Conservation (phyloP, 352 stramenopile genomes). For the Globisporangium uncinulatum region DNA sequence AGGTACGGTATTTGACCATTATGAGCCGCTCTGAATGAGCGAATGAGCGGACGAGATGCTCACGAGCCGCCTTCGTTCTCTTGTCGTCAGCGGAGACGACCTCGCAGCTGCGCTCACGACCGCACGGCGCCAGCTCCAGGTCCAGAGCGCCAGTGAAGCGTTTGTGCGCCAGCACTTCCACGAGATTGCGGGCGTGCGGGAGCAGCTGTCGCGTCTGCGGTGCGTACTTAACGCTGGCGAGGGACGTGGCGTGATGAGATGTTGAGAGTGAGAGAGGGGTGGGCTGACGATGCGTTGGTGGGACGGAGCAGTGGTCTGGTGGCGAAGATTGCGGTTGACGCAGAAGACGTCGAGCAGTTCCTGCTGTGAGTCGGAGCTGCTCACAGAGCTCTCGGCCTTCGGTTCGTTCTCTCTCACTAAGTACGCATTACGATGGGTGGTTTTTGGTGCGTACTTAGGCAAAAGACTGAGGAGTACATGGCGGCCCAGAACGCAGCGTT, state of each 20-base stretch:
- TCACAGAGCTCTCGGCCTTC: too few species aligned
- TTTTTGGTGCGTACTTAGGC: slow-evolving; percentile 11
- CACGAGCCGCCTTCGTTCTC: neutral
- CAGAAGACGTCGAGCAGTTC: slow-evolving; percentile 65
- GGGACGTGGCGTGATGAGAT: too few species aligned
- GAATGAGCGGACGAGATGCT: too few species aligned
- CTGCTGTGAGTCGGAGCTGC: slow-evolving; percentile 33
- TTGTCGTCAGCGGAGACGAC: slow-evolving; percentile 40
- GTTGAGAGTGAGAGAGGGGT: too few species aligned
- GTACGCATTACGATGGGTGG: too few species aligned
- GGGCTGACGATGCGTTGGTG: too few species aligned
- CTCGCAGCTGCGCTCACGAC: slow-evolving; percentile 31
- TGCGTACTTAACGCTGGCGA: slow-evolving; percentile 7
- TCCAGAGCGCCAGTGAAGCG: slow-evolving; percentile 61
- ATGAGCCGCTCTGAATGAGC: too few species aligned
- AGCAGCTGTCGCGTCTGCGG: slow-evolving; percentile 47
- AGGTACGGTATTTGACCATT: slow-evolving; percentile 19
- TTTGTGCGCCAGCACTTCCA: slow-evolving; percentile 66
- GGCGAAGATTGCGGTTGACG: slow-evolving; percentile 48
- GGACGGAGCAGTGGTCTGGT: slow-evolving; percentile 26
- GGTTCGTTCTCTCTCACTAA: too few species aligned
- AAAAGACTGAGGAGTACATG: slow-evolving; percentile 67
- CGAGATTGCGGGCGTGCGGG: slow-evolving; percentile 41
- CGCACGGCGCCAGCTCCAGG: slow-evolving; percentile 41
- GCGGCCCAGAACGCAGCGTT: slow-evolving; percentile 71